Evolutionary conservation across 2,329 filamentous ascomycete species (phyloP).

Genomic region (Bipolaris zeicola): DNA sequence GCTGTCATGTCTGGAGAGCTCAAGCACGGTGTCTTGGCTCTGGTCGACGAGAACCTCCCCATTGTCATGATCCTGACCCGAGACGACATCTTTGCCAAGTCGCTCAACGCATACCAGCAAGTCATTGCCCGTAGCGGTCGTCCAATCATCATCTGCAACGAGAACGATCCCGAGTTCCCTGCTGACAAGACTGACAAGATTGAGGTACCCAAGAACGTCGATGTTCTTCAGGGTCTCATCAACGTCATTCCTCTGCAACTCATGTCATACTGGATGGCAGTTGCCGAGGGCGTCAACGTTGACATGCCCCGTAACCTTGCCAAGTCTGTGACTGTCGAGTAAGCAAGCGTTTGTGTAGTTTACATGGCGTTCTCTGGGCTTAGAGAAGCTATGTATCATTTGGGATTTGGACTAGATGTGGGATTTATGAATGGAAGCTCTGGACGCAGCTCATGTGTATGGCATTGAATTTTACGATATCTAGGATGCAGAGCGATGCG

Average conservation of each 20-base stretch:
- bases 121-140: constrained; percentile 95
- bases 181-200: constrained; percentile 91
- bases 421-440: constrained; percentile 32
- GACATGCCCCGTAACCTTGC: constrained; percentile 98
- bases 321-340: constrained; percentile 99
- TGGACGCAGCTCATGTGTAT: constrained; percentile 25
- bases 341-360: constrained; percentile 49
- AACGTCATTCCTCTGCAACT: constrained; percentile 98
- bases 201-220: constrained; percentile 93
- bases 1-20: constrained; percentile 99
- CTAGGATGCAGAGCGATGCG: constrained; percentile 24
- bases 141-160: constrained; percentile 98
- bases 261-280: constrained; percentile 98
- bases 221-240: constrained; percentile 92
- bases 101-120: constrained; percentile 99
- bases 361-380: constrained; percentile 18
- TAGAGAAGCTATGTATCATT: constrained; percentile 31
- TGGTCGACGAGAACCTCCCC: constrained; percentile 97
- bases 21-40: constrained; percentile 96
- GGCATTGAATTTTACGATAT: constrained; percentile 21
- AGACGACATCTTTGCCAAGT: constrained; percentile 96
- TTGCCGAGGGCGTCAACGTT: constrained; percentile 93
- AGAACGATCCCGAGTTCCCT: constrained; percentile 85
- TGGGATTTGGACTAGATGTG: constrained; percentile 22
- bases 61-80: constrained; percentile 99